Evolutionary conservation across 192 early-diverging fungal genomes (phyloP).

Genomic region (Entrophospora sp.): DNA sequence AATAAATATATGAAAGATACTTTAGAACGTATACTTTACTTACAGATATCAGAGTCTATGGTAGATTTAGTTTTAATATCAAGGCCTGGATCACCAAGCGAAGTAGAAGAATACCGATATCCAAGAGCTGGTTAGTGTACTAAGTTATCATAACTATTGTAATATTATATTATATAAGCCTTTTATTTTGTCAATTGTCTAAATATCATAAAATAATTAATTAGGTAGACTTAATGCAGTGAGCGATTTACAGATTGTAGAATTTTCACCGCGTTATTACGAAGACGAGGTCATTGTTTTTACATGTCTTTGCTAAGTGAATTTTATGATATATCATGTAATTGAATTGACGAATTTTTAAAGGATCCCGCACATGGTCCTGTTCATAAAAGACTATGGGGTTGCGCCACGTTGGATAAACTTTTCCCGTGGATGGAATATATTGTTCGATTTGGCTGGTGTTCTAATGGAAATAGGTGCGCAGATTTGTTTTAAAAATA

Average conservation of each 20-base stretch:
- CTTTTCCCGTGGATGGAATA: conserved; percentile 63
- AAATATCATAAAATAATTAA: neutral
- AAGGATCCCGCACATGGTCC: conserved; percentile 27
- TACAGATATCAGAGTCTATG: conserved; percentile 46
- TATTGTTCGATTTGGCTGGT: conserved; percentile 56
- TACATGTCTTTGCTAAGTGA: neutral
- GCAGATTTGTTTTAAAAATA: neutral
- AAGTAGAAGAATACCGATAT: conserved; percentile 46
- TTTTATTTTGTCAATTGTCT: neutral
- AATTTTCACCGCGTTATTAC: conserved; percentile 33
- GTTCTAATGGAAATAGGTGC: conserved; percentile 48
- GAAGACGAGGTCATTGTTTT: conserved; percentile 19
- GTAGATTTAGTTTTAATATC: conserved; percentile 45
- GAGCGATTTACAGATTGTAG: conserved; percentile 43
- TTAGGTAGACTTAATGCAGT: conserved; percentile 46
- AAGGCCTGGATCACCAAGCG: conserved; percentile 32
- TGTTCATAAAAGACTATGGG: conserved; percentile 38
- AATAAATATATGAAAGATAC: neutral
- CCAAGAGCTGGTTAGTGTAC: conserved; percentile 33
- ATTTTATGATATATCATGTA: neutral
- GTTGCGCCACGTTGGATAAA: conserved; percentile 26
- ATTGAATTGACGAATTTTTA: conserved; percentile 4
- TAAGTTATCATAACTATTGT: neutral
- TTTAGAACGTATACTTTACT: conserved; percentile 45
- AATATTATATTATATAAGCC: neutral